Conservation (phyloP, 192 early-diverging fungal genomes). For the Coemansia javaensis region DNA sequence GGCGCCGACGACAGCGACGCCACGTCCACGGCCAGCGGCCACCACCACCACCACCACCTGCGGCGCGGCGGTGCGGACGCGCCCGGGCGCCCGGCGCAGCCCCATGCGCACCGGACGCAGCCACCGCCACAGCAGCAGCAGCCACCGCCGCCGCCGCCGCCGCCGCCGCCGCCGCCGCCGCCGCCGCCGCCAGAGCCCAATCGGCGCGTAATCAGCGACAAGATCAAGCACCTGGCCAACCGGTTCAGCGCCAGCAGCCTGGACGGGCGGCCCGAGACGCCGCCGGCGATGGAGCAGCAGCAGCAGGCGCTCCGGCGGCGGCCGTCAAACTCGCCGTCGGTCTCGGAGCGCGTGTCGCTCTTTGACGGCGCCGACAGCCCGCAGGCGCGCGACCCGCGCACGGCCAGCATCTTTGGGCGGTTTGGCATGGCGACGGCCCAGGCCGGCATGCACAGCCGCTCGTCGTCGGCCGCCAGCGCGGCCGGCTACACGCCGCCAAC, state of each 20-base stretch:
- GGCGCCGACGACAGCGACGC: constrained; percentile 28
- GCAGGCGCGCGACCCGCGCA: constrained; percentile 26
- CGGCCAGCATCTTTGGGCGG: constrained; percentile 30
- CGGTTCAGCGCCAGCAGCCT: constrained; percentile 44
- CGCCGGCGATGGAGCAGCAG: constrained; percentile 6
- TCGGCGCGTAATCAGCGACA: constrained; percentile 45
- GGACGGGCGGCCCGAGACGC: constrained; percentile 6
- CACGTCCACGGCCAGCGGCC: background rate
- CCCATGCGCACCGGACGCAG: background rate
- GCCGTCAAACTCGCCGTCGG: constrained; percentile 41
- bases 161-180: background rate
- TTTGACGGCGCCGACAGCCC: constrained; percentile 22
- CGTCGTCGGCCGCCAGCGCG: constrained; percentile 20
- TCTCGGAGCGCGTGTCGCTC: constrained; percentile 46
- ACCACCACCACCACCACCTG: background rate
- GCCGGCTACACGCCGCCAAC: background rate
- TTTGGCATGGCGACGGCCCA: constrained; percentile 34
- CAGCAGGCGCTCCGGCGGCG: constrained; percentile 24
- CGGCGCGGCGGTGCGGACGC: constrained; percentile 15
- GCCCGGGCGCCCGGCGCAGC: constrained; percentile 1
- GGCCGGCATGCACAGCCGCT: constrained; percentile 27
- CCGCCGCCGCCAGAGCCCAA: constrained; percentile 5
- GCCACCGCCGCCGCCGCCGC: background rate
- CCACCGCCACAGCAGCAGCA: background rate
- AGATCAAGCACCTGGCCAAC: constrained; percentile 38